Evolutionary conservation across 2,329 filamentous ascomycete species (phyloP), one percentile per base, ranked within the genome.

Genomic region (Byssochlamys sp.): DNA sequence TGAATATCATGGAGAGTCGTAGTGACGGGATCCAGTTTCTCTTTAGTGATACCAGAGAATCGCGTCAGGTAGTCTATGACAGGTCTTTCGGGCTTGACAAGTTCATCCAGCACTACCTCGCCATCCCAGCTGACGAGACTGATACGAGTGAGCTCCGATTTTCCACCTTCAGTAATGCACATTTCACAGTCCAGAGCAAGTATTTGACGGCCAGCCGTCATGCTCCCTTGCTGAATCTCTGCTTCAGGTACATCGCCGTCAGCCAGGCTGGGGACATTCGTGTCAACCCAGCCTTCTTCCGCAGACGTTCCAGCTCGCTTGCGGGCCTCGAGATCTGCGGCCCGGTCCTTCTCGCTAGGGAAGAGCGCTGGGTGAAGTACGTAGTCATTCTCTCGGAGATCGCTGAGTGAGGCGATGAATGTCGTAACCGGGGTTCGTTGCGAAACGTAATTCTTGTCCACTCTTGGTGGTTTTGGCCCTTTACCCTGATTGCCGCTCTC

Each of bases 131-230:
- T 79, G 6, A 99, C 78, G 45, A 97, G 73, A 69, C 91, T 96
- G 69, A 97, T 87, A 57, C 94, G 85, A 1, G 94, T 95, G 50
- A 99, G 84, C 35, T 91, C 90, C 61, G 88, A 90, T 62, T 89
- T 83, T 53, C 85, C 85, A 60, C 87, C 84, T 59, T 86, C 88
- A 2, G 91, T 95, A 75, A 90, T 86, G 71, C 91, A 96, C 94
- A 99, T 99, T 74, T 99, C 94, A 74, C 94, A 99, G 71, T 99
- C 94, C 56, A 99, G 79, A 1, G 90, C 87, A 53, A 95, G 77
- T 10, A 96, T 77, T 39, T 87, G 82, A 61, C 90, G 84, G 35
- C 91, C 94, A 29, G 84, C 89, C 0, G 90, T 95, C 58, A 96
- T 77, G 71, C 90, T 92, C 57, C 91, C 92, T 64, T 86, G 77